A percentile compares a stretch with the other conserved stretches of the same genome.
phyloP scores from a whole-genome alignment of 1,284 basidiomycete species.

The Boletus smithii region DNA sequence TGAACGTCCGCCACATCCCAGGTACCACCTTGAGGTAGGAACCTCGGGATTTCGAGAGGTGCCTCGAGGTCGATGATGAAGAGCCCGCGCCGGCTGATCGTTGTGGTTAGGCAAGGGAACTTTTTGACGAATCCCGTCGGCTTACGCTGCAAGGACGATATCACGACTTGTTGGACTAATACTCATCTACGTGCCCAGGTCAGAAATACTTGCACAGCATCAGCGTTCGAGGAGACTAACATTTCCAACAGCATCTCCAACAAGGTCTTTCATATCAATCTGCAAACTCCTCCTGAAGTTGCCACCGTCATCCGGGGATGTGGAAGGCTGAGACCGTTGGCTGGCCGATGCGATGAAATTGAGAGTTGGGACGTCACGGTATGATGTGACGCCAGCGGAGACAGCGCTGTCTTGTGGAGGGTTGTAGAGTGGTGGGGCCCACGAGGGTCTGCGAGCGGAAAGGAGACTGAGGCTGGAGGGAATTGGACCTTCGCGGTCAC shows the following conservation, averaged over 20 bases:
- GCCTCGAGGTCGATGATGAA: slow-evolving; percentile 94
- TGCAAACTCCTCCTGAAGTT: slow-evolving; percentile 56
- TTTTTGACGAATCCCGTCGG: slow-evolving; percentile 3
- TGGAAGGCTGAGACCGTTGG: slow-evolving; percentile 23
- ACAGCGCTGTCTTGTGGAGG: slow-evolving; percentile 24
- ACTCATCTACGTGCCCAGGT: slow-evolving; percentile 56
- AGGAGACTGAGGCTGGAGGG: slow-evolving; percentile 33
- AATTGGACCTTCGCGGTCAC: slow-evolving; percentile 25
- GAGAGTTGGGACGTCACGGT: slow-evolving; percentile 31
- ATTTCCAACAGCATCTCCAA: slow-evolving; percentile 80
- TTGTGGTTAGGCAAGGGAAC: slow-evolving; percentile 1
- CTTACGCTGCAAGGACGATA: slow-evolving; percentile 76
- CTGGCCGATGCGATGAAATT: slow-evolving; percentile 15
- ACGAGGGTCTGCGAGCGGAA: slow-evolving; percentile 33
- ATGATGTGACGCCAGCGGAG: slow-evolving; percentile 23
- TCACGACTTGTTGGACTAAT: slow-evolving; percentile 78
- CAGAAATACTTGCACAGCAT: not conserved
- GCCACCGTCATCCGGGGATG: slow-evolving; percentile 52
- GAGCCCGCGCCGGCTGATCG: slow-evolving; percentile 78
- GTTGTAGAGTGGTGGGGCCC: slow-evolving; percentile 34
- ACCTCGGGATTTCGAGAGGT: slow-evolving; percentile 84
- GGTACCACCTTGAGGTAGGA: slow-evolving; percentile 91
- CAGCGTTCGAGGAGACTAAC: slow-evolving; percentile 41
- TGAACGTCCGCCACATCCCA: slow-evolving; percentile 98
- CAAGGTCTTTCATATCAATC: slow-evolving; percentile 73